phyloP scores from a whole-genome alignment of 2,329 filamentous ascomycete genomes.

The Botrytis aclada region DNA sequence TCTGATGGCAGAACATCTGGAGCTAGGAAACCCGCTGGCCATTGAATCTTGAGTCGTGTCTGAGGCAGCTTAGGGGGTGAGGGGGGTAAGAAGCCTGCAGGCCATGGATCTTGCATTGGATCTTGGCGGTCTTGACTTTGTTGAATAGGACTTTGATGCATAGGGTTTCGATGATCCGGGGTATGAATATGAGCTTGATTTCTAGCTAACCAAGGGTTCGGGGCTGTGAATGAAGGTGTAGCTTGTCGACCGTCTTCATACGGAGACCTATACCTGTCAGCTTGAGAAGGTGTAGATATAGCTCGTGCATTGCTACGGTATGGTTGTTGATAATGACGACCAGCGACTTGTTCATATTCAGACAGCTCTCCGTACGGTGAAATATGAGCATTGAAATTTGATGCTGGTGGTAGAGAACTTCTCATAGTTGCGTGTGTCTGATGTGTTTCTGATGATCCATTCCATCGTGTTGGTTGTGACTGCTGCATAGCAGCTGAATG shows the following conservation, averaged over 20 bases:
- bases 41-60: neutral
- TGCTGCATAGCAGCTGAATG: neutral
- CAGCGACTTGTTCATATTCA: neutral
- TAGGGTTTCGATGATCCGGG: neutral
- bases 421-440: neutral
- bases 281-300: neutral
- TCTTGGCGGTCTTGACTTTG: neutral
- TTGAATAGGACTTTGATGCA: neutral
- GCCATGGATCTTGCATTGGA: neutral
- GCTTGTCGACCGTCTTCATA: neutral
- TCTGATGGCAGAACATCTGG: neutral
- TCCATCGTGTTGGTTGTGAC: neutral
- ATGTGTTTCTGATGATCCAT: neutral
- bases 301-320: too few relatives aligned
- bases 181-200: neutral
- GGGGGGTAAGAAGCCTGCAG: constrained; percentile 11
- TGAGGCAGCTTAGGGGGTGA: neutral
- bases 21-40: constrained; percentile 5
- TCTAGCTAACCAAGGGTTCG: neutral
- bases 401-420: neutral
- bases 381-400: neutral
- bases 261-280: neutral
- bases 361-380: neutral
- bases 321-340: neutral
- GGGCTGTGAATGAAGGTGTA: neutral